Conservation (phyloP, 108 stramenopile genomes). For the Aurantiochytrium sp. region DNA sequence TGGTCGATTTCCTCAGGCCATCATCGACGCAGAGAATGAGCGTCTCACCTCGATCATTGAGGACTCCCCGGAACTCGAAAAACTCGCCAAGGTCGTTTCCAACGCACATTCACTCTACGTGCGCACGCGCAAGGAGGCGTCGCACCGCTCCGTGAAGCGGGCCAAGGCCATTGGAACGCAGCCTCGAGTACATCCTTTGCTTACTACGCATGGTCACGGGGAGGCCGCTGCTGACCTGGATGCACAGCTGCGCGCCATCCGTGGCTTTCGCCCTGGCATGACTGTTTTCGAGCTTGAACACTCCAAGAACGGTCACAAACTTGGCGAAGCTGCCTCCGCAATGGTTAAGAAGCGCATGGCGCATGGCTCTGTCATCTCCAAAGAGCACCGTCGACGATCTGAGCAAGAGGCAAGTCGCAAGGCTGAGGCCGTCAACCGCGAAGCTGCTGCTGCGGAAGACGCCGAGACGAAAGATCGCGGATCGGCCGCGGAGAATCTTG, state of each 20-base stretch:
- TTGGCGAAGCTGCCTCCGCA: neutral
- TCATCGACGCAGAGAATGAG: constrained; percentile 82
- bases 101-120: constrained; percentile 90
- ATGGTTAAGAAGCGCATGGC: neutral
- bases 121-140: constrained; percentile 77
- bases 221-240: neutral
- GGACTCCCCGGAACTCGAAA: neutral
- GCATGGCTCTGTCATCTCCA: neutral
- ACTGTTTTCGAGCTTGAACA: constrained; percentile 17
- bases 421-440: neutral
- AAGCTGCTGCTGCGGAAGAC: neutral
- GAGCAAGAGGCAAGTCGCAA: neutral
- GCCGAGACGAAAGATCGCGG: neutral
- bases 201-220: too few relatives aligned
- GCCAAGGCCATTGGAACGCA: neutral
- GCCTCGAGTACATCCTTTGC: neutral
- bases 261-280: neutral
- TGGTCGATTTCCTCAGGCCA: constrained; percentile 81
- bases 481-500: neutral
- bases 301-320: neutral
- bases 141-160: neutral
- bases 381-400: neutral
- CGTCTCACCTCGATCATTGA: constrained; percentile 71
- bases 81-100: constrained; percentile 22
- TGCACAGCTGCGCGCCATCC: neutral